Evolutionary conservation across 2,329 filamentous ascomycete species (phyloP), one percentile per base, ranked within the genome.

Genomic region (Epichloe hybrida): DNA sequence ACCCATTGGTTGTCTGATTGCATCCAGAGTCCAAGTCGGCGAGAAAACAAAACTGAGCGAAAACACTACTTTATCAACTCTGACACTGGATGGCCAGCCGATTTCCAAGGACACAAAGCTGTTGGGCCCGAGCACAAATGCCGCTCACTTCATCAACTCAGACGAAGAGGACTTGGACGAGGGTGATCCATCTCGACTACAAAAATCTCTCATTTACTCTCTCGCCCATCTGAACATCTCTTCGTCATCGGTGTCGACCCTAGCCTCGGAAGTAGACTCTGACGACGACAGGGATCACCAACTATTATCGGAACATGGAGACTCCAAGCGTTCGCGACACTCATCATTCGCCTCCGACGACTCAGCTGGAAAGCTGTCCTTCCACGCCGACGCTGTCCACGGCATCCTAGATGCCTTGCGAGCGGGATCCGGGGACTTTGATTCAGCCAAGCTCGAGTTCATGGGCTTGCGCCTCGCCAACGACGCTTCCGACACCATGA

Each of bases 391-490:
- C 61, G 91, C 91, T 27, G 86, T 91, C 3, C 76, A 83, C 56
- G 91, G 88, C 54, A 78, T 97, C n/a, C 77, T 90, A 54, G 90
- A 96, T 61, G 86, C 88, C 23, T 75, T 97, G 41, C 83, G 85
- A 48, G 84, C 83, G 21, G 80, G 82, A 12, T 78, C 80, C 13
- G 79, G 81, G 11, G 87, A 94, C 63, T 93, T 95, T 56, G 90
- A 95, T 61, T 75, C 74, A 2, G 79, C 80, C 47, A 88, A 91
- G 64, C 79, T 97, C 36, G 93, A 98, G 65, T 86, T 98, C 55
- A 95, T 90, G 72, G 87, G 88, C 45, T 75, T 97, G n/a, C 84
- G 91, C 11, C 87, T 98, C 66, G 85, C 84, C 50, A 88, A 86
- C 60, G 88, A 97, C 61, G 93, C 93, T 2, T 90, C 88, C 1